A percentile compares a stretch with the other conserved stretches of the same genome.
Conservation (phyloP, 345 rosid genomes). For the Acer saccharum region DNA sequence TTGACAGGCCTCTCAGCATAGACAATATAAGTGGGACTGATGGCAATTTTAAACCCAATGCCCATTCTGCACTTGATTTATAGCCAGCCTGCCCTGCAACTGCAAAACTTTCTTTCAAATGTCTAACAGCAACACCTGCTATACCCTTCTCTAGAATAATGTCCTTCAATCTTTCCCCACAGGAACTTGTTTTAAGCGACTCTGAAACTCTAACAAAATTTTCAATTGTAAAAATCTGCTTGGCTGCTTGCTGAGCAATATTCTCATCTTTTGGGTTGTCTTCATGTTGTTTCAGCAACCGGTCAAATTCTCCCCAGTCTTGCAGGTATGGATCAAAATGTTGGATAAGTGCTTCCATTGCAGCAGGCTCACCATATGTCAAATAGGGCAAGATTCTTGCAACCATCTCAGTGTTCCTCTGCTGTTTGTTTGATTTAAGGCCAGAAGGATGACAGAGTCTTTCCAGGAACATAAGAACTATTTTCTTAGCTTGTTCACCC, state of each 20-base stretch:
- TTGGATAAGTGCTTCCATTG: constrained; percentile 94
- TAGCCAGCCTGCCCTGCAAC: constrained; percentile 79
- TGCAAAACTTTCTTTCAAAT: constrained; percentile 74
- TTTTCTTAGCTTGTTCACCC: constrained; percentile 94
- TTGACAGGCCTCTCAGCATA: constrained; percentile 94
- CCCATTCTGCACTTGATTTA: constrained; percentile 75
- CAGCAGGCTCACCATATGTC: constrained; percentile 99
- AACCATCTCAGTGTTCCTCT: constrained; percentile 98
- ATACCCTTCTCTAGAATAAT: constrained; percentile 89
- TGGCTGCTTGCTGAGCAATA: constrained; percentile 63
- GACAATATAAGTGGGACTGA: constrained; percentile 91
- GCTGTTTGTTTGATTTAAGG: constrained; percentile 91
- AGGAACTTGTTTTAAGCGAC: constrained; percentile 95
- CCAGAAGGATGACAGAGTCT: constrained; percentile 88
- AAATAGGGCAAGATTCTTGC: constrained; percentile 96
- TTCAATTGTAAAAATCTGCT: constrained; percentile 80
- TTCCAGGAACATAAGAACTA: constrained; percentile 94
- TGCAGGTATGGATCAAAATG: constrained; percentile 86
- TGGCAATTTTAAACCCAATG: constrained; percentile 71
- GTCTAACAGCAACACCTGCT: constrained; percentile 73
- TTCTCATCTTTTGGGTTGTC: constrained; percentile 78
- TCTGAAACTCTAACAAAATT: constrained; percentile 95
- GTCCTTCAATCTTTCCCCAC: constrained; percentile 95
- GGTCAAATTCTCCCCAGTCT: constrained; percentile 87
- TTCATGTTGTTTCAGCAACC: constrained; percentile 67